Percentiles rank a stretch among this genome's conserved stretches.
Conservation (phyloP, 2,329 filamentous ascomycete genomes). For the Xylariaceae sp. region DNA sequence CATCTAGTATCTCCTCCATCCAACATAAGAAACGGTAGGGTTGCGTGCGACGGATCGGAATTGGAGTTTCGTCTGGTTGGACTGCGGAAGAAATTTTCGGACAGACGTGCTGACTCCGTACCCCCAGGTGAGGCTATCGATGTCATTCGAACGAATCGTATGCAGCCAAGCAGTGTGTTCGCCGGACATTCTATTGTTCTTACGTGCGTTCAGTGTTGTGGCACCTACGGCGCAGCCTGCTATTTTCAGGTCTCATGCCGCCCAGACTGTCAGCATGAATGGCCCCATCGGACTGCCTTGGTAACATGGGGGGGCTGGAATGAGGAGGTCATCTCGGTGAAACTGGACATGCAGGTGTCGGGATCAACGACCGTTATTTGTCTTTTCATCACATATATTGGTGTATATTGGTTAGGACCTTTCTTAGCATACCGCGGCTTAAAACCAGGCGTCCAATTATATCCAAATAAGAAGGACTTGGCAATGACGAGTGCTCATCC, state of each 20-base stretch:
- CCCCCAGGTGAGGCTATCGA: conserved; percentile 7
- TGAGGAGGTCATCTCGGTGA: conserved; percentile 1
- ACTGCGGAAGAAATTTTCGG: not conserved
- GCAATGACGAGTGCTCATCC: no score
- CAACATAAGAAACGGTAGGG: not conserved
- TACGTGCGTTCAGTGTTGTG: not conserved
- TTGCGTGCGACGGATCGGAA: conserved; percentile 7
- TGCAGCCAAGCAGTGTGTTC: not conserved
- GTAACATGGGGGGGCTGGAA: not conserved
- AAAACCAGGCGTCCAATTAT: no score
- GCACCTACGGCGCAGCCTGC: conserved; percentile 4
- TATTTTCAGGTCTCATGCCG: not conserved
- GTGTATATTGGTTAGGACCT: no score
- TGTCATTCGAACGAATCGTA: not conserved
- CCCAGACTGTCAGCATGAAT: not conserved
- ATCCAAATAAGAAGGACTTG: no score
- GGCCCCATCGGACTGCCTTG: not conserved
- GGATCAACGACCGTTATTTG: conserved; percentile 8
- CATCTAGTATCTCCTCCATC: not conserved
- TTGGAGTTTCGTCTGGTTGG: conserved; percentile 4
- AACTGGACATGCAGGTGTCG: conserved; percentile 15
- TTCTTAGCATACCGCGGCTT: no score
- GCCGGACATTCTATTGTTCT: not conserved
- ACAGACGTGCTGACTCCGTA: not conserved
- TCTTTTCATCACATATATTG: not conserved